Percentiles rank a stretch among this genome's conserved stretches.
Evolutionary conservation across 805 yeast species (phyloP).

Genomic region (Yamadazyma kitorensis): DNA sequence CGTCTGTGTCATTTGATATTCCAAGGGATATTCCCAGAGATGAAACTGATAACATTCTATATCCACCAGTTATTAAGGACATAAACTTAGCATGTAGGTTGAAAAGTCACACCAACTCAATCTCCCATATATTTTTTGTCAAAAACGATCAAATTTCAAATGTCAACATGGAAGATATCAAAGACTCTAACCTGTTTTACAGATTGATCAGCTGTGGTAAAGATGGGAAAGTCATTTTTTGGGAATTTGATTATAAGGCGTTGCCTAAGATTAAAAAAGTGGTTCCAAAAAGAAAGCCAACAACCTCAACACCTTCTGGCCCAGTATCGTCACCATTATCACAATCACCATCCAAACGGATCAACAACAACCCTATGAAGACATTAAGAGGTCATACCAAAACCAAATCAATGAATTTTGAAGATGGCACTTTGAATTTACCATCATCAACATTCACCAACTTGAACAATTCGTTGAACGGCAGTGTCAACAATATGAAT

Average conservation of each 20-base stretch:
- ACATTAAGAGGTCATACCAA: slow-evolving; percentile 6
- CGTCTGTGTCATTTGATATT: slow-evolving; percentile 22
- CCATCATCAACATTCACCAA: slow-evolving; percentile 3
- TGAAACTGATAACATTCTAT: slow-evolving; percentile 5
- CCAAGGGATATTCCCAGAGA: slow-evolving; percentile 11
- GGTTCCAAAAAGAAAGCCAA: slow-evolving; percentile 1
- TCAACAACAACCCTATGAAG: slow-evolving; percentile 1
- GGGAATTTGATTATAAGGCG: slow-evolving; percentile 45
- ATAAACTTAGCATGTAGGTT: slow-evolving; percentile 34
- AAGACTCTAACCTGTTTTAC: slow-evolving; percentile 20
- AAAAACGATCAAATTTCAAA: slow-evolving; percentile 12
- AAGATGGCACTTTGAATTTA: slow-evolving; percentile 2
- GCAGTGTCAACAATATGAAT: slow-evolving; percentile 21
- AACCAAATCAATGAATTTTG: slow-evolving; percentile 7
- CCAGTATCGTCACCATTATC: neutral
- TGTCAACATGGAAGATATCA: slow-evolving; percentile 5
- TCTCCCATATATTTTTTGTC: slow-evolving; percentile 27
- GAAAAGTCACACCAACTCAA: slow-evolving; percentile 40
- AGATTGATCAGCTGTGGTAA: slow-evolving; percentile 36
- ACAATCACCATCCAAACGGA: slow-evolving; percentile 1
- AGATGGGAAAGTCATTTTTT: slow-evolving; percentile 39
- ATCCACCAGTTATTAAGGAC: slow-evolving; percentile 38
- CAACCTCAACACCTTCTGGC: neutral
- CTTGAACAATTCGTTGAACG: slow-evolving; percentile 8
- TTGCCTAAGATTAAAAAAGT: slow-evolving; percentile 32